phyloP scores from a whole-genome alignment of 2,329 filamentous ascomycete species.

The Clarireedia monteithiana region DNA sequence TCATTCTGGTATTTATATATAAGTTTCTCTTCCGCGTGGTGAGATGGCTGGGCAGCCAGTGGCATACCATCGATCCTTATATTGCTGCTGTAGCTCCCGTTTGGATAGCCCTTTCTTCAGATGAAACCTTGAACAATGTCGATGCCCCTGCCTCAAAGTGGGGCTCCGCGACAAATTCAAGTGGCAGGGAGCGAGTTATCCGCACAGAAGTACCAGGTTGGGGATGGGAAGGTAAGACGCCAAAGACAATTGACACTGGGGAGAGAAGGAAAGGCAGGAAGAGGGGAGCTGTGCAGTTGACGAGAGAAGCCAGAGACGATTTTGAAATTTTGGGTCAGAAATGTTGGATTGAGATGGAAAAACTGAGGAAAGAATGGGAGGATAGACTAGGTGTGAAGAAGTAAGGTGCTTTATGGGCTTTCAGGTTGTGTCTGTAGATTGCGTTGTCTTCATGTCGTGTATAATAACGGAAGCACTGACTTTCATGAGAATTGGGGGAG shows the following conservation, averaged over 20 bases:
- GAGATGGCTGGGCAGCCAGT: constrained; percentile 75
- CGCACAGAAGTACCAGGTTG: constrained; percentile 81
- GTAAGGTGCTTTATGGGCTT: background rate
- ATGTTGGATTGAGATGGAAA: constrained; percentile 67
- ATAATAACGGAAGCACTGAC: background rate
- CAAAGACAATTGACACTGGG: constrained; percentile 35
- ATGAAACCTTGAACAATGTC: constrained; percentile 51
- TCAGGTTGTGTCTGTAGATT: background rate
- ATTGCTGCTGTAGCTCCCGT: constrained; percentile 67
- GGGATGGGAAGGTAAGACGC: constrained; percentile 60
- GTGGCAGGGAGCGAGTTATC: constrained; percentile 54
- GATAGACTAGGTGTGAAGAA: constrained; percentile 19
- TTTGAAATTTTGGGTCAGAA: constrained; percentile 55
- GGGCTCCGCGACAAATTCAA: constrained; percentile 63
- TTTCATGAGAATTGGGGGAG: background rate
- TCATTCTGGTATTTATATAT: constrained; percentile 64
- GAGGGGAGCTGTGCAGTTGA: constrained; percentile 49
- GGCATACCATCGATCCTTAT: constrained; percentile 76
- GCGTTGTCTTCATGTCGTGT: background rate
- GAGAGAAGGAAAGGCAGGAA: constrained; percentile 50
- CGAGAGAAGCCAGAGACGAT: constrained; percentile 47
- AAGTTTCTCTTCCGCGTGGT: constrained; percentile 58
- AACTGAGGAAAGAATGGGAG: constrained; percentile 60
- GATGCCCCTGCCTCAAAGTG: constrained; percentile 63
- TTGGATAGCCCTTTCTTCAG: constrained; percentile 67